Evolutionary conservation across 2,329 filamentous ascomycete genomes (phyloP), one percentile per base, ranked within the genome.

Genomic region (Cladosporium sp.): DNA sequence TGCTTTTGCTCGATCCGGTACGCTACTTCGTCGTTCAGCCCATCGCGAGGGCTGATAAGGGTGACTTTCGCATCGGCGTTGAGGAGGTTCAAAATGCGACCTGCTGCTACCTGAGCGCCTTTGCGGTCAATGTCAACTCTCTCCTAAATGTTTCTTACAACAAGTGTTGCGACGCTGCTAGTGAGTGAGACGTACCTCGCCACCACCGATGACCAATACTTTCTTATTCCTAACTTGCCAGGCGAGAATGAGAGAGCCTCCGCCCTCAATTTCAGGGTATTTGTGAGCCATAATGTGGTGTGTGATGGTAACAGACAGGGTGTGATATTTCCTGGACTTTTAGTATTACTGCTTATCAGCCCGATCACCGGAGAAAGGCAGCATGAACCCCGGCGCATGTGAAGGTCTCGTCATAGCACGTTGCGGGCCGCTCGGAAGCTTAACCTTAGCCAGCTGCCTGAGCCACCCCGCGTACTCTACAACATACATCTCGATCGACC

Each of bases 151-250:
- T 4, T n/a, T 3, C 12, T n/a, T 8, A 15, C n/a, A 17, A 15
- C 12, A 36, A 36, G 32, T 34, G 13, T 29, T 38, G 32, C 32
- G 34, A 38, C 19, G 11, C 12, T 13, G 34, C 17, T 11, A 22
- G 18, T n/a, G n/a, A n/a, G n/a, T n/a, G n/a, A n/a, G 24, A 48
- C 80, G 60, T 74, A 95, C 92, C 79, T 97, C 92, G 69, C 93
- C 93, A 61, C 93, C 93, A 57, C 93, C 93, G 7, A 99, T 83
- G 4, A 99, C 88, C n/a, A 99, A 74, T 13, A 97, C 86, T 57
- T 84, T 83, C 71, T 95, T 96, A 69, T 85, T 85, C 66, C 84
- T 86, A 63, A 96, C 85, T 73, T 97, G 93, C 91, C 92, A 99
- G 65, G 93, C 93, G 47, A 99, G 76, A 56, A 99, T 93, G 58